Base-by-base conservation (phyloP, 2,329 filamentous ascomycete genomes). In the Fusarium caatingaense region DNA sequence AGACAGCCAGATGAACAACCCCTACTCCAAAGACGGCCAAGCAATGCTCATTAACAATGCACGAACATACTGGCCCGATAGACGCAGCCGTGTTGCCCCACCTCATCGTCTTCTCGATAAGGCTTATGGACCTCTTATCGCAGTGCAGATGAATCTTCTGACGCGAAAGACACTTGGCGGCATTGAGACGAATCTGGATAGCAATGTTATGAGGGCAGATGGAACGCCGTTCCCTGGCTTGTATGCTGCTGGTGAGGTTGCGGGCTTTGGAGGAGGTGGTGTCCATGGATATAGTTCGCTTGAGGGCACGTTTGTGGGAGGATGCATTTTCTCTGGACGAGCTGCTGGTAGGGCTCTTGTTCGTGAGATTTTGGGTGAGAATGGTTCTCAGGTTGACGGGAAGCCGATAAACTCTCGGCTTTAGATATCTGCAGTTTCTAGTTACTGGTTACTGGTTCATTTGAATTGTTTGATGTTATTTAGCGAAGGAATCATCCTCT, bases 231-330 rank as follows among this genome's bases (percentile, higher is more conserved):
- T 89, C 71, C 80, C 83, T 0, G 87, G 87, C 0, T 71, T 90
- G 16, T 90, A 89, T 58, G 87, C 88, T 1, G 88, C 87, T 0
- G 88, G 88, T 8, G 88, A 90, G 74, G 86, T 80, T 2, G 87
- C 87, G 0, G 88, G 88, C 0, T 90, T 90, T 60, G 88, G 88
- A 0, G 88, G 88, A 4, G 88, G 88, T 3, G 88, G 88, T 18
- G 85, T 89, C 1, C 88, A 90, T 68, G 88, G 88, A 0, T 89
- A 90, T 71, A 88, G 82, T 69, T 86, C 88, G 2, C 83, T 90
- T 37, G 88, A 90, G 76, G 88, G 88, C 1, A 89, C 88, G 0
- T 90, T 90, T 72, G 71, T 90, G 6, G 88, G 88, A 16, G 88
- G 88, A 1, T 90, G 88, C 62, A 89, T 90, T 69, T 90, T 90